Conservation (phyloP, 257 asterid species). For the Salvia miltiorrhiza region DNA sequence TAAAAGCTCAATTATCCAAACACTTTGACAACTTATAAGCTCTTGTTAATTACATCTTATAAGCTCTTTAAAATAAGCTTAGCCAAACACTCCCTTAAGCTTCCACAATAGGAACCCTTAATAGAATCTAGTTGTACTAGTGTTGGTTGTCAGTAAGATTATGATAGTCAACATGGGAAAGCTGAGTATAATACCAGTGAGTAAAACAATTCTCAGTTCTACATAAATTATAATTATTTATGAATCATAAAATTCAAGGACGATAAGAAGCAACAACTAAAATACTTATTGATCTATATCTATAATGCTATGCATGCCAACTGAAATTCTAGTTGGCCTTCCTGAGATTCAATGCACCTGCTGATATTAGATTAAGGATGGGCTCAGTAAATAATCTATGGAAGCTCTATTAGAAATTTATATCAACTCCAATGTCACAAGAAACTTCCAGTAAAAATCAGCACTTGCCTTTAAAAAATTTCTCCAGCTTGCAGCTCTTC, state of each 20-base stretch:
- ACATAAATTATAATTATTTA: background rate
- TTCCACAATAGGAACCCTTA: background rate
- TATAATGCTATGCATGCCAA: background rate
- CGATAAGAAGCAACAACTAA: background rate
- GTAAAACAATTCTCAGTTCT: background rate
- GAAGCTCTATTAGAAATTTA: background rate
- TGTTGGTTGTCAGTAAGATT: background rate
- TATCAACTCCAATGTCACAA: background rate
- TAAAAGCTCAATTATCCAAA: too few relatives aligned
- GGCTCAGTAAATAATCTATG: slow-evolving; percentile 1
- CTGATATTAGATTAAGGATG: background rate
- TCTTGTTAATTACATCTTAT: too few relatives aligned
- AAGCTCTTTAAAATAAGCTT: too few relatives aligned
- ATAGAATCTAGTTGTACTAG: background rate
- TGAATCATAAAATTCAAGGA: background rate
- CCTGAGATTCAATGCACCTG: background rate
- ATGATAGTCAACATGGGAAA: background rate
- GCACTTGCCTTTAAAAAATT: slow-evolving; percentile 66
- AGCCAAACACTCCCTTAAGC: too few relatives aligned
- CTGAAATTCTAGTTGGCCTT: background rate
- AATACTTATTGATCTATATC: slow-evolving; percentile 8
- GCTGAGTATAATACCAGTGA: background rate
- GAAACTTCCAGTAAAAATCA: background rate
- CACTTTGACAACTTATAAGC: too few relatives aligned
- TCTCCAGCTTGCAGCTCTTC: slow-evolving; percentile 66